These are phyloP conservation scores for Fusarium succisae DNA, from an alignment of 2,329 filamentous ascomycete genomes.

Conservation along the genomic window DNA sequence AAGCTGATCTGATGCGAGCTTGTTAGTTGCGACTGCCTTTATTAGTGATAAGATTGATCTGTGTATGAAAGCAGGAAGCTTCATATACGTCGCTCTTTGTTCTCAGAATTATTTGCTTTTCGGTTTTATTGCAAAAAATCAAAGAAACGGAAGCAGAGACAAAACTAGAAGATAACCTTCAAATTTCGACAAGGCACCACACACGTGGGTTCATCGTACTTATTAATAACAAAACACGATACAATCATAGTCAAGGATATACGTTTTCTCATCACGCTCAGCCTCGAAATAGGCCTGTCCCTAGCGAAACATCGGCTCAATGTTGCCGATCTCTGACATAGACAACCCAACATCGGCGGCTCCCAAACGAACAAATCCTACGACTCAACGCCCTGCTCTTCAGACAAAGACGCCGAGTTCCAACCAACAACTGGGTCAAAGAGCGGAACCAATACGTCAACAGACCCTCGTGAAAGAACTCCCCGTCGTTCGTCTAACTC, in stretches of 20 bases:
- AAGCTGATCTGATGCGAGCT: not conserved
- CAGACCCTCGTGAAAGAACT: not conserved
- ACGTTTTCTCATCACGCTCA: conserved; percentile 21
- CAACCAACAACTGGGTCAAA: not conserved
- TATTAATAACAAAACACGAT: conserved; percentile 13
- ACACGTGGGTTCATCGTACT: conserved; percentile 7
- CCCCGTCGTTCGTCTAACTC: not conserved
- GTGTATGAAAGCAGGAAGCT: conserved; percentile 16
- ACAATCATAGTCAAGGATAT: conserved; percentile 8
- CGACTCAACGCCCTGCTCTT: conserved; percentile 4
- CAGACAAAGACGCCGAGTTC: conserved; percentile 9
- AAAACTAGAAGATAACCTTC: not conserved
- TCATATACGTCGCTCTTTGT: not conserved
- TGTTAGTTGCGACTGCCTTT: conserved; percentile 11
- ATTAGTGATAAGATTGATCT: not conserved
- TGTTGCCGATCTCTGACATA: conserved; percentile 18
- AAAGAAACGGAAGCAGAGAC: not conserved
- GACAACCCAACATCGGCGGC: not conserved
- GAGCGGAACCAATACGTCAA: not conserved
- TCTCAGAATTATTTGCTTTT: not conserved
- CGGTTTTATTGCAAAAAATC: not conserved
- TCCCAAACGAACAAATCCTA: not conserved
- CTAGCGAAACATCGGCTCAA: conserved; percentile 12
- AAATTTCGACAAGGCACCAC: not conserved
- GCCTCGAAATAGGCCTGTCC: conserved; percentile 18